Evolutionary conservation across 2,329 filamentous ascomycete genomes (phyloP).

Genomic region (Sclerotinia nivalis): DNA sequence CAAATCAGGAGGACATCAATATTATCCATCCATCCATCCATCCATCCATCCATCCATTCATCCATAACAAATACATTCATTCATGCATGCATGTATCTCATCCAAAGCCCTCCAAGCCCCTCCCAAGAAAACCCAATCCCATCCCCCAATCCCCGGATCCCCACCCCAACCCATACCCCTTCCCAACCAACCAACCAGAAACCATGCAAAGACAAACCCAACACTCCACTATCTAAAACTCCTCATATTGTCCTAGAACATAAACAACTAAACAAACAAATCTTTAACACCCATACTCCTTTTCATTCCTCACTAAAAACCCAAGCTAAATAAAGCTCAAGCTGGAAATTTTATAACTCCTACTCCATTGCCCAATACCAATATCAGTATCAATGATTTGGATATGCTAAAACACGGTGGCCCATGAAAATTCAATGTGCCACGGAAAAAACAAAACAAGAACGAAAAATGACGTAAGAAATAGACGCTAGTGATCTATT

Average conservation of each 20-base stretch:
- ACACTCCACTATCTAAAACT: neutral
- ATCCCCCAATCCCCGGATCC: neutral
- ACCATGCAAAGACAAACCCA: too few species aligned
- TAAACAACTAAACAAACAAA: neutral
- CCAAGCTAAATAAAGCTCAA: neutral
- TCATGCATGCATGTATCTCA: neutral
- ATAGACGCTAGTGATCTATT: neutral
- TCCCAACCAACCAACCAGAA: neutral
- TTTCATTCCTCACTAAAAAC: neutral
- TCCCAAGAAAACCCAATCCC: neutral
- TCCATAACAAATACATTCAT: neutral
- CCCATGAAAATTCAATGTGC: neutral
- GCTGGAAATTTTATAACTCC: constrained; percentile 9
- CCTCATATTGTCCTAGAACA: neutral
- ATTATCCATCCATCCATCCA: too few species aligned
- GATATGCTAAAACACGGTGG: neutral
- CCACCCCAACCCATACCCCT: neutral
- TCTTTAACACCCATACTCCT: neutral
- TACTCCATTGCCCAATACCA: neutral
- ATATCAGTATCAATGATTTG: neutral
- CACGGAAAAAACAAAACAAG: neutral
- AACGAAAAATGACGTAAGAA: neutral
- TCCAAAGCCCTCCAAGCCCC: neutral
- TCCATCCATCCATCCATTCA: too few species aligned
- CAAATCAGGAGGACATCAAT: neutral